These are phyloP conservation scores for Gleditsia sinensis DNA, from an alignment of 306 rosid genomes.

Conservation along the genomic window DNA sequence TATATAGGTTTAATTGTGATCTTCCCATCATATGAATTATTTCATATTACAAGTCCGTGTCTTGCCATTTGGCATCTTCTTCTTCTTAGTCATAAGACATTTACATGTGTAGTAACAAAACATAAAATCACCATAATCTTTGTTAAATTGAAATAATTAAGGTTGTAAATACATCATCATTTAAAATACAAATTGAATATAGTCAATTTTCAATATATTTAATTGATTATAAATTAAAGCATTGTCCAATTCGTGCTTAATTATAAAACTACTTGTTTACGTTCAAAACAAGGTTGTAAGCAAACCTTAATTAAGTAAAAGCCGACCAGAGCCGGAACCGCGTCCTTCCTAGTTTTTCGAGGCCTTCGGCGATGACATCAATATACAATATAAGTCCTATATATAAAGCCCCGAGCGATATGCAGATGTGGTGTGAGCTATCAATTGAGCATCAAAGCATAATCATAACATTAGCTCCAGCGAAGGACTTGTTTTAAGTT, in stretches of 20 bases:
- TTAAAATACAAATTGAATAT: no score
- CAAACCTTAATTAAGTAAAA: neutral
- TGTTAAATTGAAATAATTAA: no score
- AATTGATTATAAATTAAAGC: no score
- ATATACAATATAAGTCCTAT: neutral
- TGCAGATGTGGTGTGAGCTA: neutral
- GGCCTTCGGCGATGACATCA: conserved; percentile 24
- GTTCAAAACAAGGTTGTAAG: neutral
- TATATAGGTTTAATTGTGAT: no score
- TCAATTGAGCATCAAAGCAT: conserved; percentile 21
- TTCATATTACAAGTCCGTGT: no score
- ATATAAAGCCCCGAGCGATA: neutral
- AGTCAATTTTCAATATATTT: no score
- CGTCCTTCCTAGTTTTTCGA: neutral
- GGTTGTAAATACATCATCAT: no score
- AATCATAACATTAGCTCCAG: neutral
- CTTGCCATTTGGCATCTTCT: no score
- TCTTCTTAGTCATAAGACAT: no score
- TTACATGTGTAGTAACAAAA: no score
- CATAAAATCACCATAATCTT: no score
- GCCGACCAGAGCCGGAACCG: conserved; percentile 40
- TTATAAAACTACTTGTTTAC: neutral
- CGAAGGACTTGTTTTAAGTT: neutral
- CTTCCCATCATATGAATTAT: no score
- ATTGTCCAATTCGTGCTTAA: neutral